A percentile compares a stretch with the other conserved stretches of the same genome.
phyloP scores from a whole-genome alignment of 805 yeast genomes.

The Yamadazyma ubonensis region DNA sequence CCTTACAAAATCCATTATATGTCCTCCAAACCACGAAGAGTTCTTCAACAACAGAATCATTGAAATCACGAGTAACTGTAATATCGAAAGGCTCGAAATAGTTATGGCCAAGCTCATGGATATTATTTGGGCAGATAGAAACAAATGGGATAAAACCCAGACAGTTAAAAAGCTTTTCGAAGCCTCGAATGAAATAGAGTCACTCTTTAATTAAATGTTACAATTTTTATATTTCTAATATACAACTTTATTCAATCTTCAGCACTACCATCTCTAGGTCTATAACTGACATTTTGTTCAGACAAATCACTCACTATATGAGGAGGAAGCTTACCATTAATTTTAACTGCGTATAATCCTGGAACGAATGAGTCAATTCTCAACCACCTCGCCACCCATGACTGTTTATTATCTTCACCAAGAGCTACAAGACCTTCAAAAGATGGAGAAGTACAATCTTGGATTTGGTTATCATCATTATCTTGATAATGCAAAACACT shows the following conservation, averaged over 20 bases:
- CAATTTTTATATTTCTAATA: background rate
- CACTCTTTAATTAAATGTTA: conserved; percentile 3
- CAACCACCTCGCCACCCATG: conserved; percentile 98
- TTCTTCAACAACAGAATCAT: conserved; percentile 28
- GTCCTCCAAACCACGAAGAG: conserved; percentile 12
- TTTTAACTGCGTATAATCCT: conserved; percentile 91
- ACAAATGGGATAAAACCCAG: conserved; percentile 42
- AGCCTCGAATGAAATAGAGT: conserved; percentile 19
- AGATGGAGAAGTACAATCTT: conserved; percentile 93
- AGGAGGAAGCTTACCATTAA: conserved; percentile 86
- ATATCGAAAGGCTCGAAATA: conserved; percentile 37
- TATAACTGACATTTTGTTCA: conserved; percentile 72
- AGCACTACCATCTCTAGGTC: conserved; percentile 94
- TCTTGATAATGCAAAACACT: conserved; percentile 72
- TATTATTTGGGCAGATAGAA: conserved; percentile 66
- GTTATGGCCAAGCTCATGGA: conserved; percentile 67
- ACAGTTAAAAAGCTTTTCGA: conserved; percentile 34
- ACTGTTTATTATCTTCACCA: conserved; percentile 70
- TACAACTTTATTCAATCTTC: conserved; percentile 43
- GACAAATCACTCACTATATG: conserved; percentile 75
- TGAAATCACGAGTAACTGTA: conserved; percentile 31
- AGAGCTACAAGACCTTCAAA: conserved; percentile 94
- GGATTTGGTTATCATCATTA: conserved; percentile 79
- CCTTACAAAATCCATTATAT: conserved; percentile 1
- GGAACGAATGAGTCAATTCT: conserved; percentile 85